These are phyloP conservation scores for Thalassia testudinum DNA, from an alignment of 116 monocot genomes.

Conservation along the genomic window DNA sequence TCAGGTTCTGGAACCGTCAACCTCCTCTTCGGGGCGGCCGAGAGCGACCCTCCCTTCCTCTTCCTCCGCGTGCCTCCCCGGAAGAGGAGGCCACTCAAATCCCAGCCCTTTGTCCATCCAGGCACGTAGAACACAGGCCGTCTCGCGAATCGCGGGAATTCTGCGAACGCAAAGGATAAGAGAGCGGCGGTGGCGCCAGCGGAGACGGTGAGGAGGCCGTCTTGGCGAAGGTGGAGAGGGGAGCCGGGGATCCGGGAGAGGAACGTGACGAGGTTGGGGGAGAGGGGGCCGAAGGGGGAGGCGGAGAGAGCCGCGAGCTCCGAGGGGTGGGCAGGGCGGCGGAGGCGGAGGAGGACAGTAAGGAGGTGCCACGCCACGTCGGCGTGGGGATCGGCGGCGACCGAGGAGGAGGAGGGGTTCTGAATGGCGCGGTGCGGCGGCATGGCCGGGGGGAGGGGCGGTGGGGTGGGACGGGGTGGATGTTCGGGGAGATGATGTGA, in stretches of 20 bases:
- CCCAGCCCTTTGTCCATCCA: no score
- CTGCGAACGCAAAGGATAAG: no score
- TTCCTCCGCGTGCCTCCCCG: no score
- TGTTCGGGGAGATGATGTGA: background rate
- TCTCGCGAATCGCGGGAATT: no score
- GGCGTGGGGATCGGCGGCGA: conserved; percentile 9
- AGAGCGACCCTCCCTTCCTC: no score
- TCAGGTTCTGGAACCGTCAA: no score
- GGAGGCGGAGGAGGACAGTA: conserved; percentile 35
- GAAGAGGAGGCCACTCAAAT: no score
- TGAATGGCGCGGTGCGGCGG: background rate
- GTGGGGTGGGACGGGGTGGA: background rate
- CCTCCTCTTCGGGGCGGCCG: no score
- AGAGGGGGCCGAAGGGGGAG: background rate
- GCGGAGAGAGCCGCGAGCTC: conserved; percentile 25
- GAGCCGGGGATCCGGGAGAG: conserved; percentile 52
- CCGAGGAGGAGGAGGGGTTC: background rate
- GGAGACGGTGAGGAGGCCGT: conserved; percentile 14
- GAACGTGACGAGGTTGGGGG: conserved; percentile 26
- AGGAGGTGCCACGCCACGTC: conserved; percentile 64
- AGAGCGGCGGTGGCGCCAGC: no score
- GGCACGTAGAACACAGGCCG: no score
- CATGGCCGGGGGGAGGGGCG: background rate
- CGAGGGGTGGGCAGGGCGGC: conserved; percentile 25
- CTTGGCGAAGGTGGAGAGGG: conserved; percentile 21